Percentiles rank a stretch among this genome's conserved stretches.
phyloP scores from a whole-genome alignment of 768 basidiomycete species.

The Leccinum incarnatum region DNA sequence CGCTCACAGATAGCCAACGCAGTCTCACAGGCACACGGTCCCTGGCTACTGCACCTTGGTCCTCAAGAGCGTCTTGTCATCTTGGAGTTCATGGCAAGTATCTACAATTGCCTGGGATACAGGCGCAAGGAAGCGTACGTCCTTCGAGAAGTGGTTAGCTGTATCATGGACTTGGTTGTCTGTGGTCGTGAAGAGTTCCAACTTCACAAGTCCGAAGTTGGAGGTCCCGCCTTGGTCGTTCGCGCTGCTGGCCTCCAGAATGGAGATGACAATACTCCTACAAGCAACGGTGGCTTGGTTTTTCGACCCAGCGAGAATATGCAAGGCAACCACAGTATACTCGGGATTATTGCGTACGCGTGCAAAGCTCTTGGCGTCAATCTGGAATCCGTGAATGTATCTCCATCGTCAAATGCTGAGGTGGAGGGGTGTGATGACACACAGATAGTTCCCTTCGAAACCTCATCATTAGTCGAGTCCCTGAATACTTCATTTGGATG shows the following conservation, averaged over 20 bases:
- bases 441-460: constrained; percentile 27
- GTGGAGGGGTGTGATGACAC: constrained; percentile 16
- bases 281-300: constrained; percentile 55
- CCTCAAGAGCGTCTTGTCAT: constrained; percentile 70
- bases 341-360: constrained; percentile 68
- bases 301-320: constrained; percentile 70
- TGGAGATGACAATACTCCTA: constrained; percentile 21
- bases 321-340: constrained; percentile 80
- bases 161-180: constrained; percentile 82
- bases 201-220: constrained; percentile 36
- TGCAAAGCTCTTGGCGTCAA: constrained; percentile 81
- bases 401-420: constrained; percentile 29
- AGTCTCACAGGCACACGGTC: constrained; percentile 77
- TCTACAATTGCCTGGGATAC: constrained; percentile 82
- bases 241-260: constrained; percentile 41
- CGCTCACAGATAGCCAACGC: constrained; percentile 63
- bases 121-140: constrained; percentile 85
- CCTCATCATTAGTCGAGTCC: constrained; percentile 37
- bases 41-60: constrained; percentile 82
- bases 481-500: constrained; percentile 72
- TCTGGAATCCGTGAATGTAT: constrained; percentile 64
- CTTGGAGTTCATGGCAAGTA: constrained; percentile 65
- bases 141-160: constrained; percentile 81
- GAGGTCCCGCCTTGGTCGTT: constrained; percentile 45
- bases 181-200: constrained; percentile 71